phyloP scores from a whole-genome alignment of 257 asterid genomes.

The Knoxia roxburghii region DNA sequence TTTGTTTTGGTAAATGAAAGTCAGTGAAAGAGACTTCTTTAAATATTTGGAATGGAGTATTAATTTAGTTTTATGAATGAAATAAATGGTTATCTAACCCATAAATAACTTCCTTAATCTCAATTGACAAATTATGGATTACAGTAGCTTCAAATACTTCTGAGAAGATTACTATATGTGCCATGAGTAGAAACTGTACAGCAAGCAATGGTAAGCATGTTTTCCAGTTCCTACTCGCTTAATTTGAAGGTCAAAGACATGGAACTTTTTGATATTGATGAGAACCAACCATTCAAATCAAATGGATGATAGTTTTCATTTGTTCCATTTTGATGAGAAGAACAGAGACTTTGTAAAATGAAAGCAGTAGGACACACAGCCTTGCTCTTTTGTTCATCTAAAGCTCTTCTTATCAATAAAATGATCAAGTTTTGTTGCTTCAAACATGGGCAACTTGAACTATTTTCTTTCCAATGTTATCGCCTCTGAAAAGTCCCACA shows the following conservation, averaged over 20 bases:
- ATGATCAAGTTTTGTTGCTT: no score
- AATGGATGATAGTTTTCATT: not conserved
- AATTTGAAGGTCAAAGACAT: conserved; percentile 10
- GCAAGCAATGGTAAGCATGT: conserved; percentile 2
- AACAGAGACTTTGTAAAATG: not conserved
- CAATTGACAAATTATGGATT: not conserved
- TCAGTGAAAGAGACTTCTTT: no score
- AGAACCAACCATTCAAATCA: no score
- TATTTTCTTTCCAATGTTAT: conserved; percentile 54
- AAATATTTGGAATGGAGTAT: no score
- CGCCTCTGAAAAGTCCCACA: conserved; percentile 47
- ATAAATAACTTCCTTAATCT: no score
- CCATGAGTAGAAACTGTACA: conserved; percentile 2
- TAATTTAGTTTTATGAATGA: no score
- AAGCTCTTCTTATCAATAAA: no score
- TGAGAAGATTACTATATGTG: not conserved
- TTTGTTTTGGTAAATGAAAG: no score
- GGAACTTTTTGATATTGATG: not conserved
- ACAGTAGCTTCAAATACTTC: no score
- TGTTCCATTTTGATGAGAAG: not conserved
- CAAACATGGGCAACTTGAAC: conserved; percentile 33
- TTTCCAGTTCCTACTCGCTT: not conserved
- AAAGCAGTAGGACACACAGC: not conserved
- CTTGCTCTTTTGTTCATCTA: not conserved
- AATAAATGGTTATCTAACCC: no score